Conservation (phyloP, 805 yeast species). For the Hanseniaspora mollemarum region DNA sequence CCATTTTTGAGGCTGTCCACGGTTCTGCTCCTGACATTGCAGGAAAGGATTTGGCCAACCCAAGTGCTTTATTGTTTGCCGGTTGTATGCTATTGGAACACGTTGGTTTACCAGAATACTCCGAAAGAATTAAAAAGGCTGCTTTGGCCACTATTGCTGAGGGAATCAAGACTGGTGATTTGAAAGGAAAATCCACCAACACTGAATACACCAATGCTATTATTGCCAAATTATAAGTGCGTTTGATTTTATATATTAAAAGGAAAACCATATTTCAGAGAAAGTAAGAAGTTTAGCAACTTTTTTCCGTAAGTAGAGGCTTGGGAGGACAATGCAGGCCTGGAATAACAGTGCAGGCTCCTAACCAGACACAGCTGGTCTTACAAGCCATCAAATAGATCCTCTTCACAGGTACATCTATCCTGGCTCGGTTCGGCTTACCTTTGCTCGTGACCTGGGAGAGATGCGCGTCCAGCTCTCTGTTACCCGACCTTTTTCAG, state of each 20-base stretch:
- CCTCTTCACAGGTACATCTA: too few species aligned
- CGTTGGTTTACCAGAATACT: slow-evolving; percentile 77
- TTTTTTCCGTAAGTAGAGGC: too few species aligned
- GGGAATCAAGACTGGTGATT: slow-evolving; percentile 94
- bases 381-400: too few species aligned
- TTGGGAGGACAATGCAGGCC: too few species aligned
- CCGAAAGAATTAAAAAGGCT: slow-evolving; percentile 78
- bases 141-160: slow-evolving; percentile 82
- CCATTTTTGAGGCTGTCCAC: slow-evolving; percentile 98
- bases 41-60: slow-evolving; percentile 97
- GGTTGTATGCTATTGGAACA: slow-evolving; percentile 99
- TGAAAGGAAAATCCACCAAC: slow-evolving; percentile 86
- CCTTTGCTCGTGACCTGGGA: too few species aligned
- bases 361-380: too few species aligned
- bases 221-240: slow-evolving; percentile 37
- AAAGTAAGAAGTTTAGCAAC: too few species aligned
- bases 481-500: too few species aligned
- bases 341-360: too few species aligned
- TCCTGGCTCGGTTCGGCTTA: too few species aligned
- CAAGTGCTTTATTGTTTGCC: slow-evolving; percentile 90
- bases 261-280: too few species aligned
- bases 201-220: slow-evolving; percentile 84
- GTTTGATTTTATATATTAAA: neutral
- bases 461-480: too few species aligned
- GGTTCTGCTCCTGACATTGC: slow-evolving; percentile 99